Conservation (phyloP, 495 filamentous ascomycete genomes). For the Penicillium pulvis region DNA sequence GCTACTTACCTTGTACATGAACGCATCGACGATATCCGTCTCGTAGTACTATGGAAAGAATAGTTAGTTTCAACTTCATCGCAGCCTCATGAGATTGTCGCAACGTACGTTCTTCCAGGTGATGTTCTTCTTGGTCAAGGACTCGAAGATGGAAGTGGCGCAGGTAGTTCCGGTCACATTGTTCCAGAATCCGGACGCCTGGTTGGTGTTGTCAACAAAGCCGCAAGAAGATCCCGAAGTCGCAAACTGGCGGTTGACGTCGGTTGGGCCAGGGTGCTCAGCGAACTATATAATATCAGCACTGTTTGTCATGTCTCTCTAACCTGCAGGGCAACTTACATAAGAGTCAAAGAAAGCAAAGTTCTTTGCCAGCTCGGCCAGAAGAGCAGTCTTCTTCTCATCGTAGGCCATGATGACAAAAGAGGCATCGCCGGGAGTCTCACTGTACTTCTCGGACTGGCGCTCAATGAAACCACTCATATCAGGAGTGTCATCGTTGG, state of each 20-base stretch:
- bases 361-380: constrained; percentile 40
- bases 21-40: constrained; percentile 43
- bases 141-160: constrained; percentile 39
- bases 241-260: constrained; percentile 43
- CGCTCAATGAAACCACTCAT: constrained; percentile 49
- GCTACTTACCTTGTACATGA: constrained; percentile 37
- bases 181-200: constrained; percentile 35
- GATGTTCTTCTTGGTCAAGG: constrained; percentile 35
- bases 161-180: constrained; percentile 43
- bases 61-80: not conserved
- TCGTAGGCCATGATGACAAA: constrained; percentile 47
- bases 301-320: not conserved
- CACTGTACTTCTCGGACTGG: constrained; percentile 43
- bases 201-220: constrained; percentile 34
- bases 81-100: not conserved
- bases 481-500: constrained; percentile 38
- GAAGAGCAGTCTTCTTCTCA: constrained; percentile 37
- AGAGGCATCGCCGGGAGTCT: constrained; percentile 39
- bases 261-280: constrained; percentile 44
- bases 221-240: constrained; percentile 41
- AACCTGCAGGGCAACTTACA: constrained; percentile 18
- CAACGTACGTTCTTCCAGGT: constrained; percentile 39
- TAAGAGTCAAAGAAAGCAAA: constrained; percentile 48
- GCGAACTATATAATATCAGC: constrained; percentile 30
- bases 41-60: constrained; percentile 38